Conservation (phyloP, 495 filamentous ascomycete species). For the Margaritispora aquatica region DNA sequence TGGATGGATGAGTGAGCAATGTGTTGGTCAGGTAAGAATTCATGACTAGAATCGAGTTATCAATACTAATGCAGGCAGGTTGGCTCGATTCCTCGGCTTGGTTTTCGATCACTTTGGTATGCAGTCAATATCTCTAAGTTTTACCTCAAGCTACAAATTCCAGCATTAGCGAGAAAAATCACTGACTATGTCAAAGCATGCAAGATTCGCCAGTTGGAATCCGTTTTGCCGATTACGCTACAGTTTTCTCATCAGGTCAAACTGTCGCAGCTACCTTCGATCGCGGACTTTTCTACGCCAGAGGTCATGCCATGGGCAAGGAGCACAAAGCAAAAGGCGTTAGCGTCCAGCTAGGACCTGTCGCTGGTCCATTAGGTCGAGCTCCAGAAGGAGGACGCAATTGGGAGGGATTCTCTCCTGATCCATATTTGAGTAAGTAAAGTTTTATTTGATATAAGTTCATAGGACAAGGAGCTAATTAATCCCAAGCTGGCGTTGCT, state of each 20-base stretch:
- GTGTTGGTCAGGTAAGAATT: conserved; percentile 15
- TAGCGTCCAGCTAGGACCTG: conserved; percentile 80
- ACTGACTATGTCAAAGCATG: conserved; percentile 33
- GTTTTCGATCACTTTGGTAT: conserved; percentile 65
- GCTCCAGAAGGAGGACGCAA: conserved; percentile 73
- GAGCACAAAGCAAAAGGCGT: conserved; percentile 81
- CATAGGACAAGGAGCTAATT: no score
- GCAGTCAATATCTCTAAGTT: neutral
- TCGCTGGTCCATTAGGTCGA: conserved; percentile 77
- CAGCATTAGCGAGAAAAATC: neutral
- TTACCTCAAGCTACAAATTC: neutral
- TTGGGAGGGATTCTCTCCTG: conserved; percentile 77
- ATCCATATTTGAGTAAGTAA: conserved; percentile 70
- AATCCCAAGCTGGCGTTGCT: conserved; percentile 24
- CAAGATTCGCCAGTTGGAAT: conserved; percentile 87
- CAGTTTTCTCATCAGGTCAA: conserved; percentile 74
- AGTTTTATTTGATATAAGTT: no score
- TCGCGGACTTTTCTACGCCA: conserved; percentile 55
- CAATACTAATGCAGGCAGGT: neutral
- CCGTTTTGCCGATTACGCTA: conserved; percentile 58
- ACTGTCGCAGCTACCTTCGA: conserved; percentile 71
- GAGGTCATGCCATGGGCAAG: conserved; percentile 73
- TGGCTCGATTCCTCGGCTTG: conserved; percentile 65
- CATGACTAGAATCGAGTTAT: neutral
- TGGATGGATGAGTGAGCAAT: conserved; percentile 34